These are phyloP conservation scores for Ceratobasidium sp. DNA, from an alignment of 1,284 basidiomycete species.

Conservation along the genomic window DNA sequence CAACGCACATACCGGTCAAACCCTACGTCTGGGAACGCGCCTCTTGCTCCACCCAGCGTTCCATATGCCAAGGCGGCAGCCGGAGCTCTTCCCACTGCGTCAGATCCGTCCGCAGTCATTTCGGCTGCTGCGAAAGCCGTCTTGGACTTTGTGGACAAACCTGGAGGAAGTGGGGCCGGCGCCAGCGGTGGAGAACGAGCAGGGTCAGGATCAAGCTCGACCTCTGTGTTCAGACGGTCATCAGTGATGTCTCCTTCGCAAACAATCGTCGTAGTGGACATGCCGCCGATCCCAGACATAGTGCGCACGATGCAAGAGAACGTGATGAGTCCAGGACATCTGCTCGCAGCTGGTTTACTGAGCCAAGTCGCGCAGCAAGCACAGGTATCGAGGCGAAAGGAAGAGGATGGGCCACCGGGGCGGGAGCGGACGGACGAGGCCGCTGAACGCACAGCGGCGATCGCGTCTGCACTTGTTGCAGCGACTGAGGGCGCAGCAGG, in stretches of 20 bases:
- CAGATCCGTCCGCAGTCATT: conserved; percentile 24
- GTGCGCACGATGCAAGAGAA: conserved; percentile 44
- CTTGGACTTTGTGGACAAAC: conserved; percentile 31
- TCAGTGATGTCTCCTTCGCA: conserved; percentile 61
- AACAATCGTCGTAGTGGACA: conserved; percentile 79
- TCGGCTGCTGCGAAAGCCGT: conserved; percentile 19
- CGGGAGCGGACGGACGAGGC: conserved; percentile 28
- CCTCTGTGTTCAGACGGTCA: conserved; percentile 31
- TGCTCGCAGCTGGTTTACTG: conserved; percentile 33
- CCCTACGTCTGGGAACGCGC: conserved; percentile 37
- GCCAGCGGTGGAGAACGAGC: background rate
- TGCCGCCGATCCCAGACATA: conserved; percentile 63
- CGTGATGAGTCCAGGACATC: conserved; percentile 37
- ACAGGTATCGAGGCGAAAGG: conserved; percentile 28
- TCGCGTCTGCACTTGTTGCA: conserved; percentile 31
- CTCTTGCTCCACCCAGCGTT: conserved; percentile 13
- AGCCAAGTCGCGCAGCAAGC: conserved; percentile 34
- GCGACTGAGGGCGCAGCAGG: conserved; percentile 42
- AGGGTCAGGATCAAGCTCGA: conserved; percentile 31
- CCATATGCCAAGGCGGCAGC: conserved; percentile 39
- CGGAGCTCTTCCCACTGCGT: background rate
- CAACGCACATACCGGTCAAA: conserved; percentile 74
- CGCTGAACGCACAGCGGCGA: conserved; percentile 32
- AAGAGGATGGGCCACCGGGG: background rate
- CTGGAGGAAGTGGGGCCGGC: background rate